A percentile compares a stretch with the other conserved stretches of the same genome.
Conservation (phyloP, 495 filamentous ascomycete species). For the Sabuloglossum arenarium region DNA sequence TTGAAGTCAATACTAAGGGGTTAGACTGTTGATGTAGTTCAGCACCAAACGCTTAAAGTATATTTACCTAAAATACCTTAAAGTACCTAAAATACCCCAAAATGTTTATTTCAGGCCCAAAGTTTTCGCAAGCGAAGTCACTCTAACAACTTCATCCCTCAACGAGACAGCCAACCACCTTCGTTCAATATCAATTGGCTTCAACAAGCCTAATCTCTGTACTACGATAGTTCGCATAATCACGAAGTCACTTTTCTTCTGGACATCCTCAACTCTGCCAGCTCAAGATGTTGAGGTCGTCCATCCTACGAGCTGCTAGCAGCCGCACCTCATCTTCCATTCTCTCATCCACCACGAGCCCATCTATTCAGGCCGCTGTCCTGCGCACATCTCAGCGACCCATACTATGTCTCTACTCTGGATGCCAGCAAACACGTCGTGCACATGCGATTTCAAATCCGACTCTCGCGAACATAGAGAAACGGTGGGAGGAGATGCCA, state of each 20-base stretch:
- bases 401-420: neutral
- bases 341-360: neutral
- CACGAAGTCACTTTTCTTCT: neutral
- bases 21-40: no score
- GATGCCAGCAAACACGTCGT: conserved; percentile 35
- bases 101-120: neutral
- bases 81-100: neutral
- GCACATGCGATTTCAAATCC: conserved; percentile 94
- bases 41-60: no score
- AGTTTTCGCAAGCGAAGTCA: neutral
- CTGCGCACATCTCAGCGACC: neutral
- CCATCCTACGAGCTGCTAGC: conserved; percentile 3
- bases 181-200: neutral
- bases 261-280: neutral
- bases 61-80: no score
- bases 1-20: no score
- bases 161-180: neutral
- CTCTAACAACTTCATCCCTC: neutral
- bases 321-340: neutral
- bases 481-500: conserved; percentile 93
- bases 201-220: neutral
- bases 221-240: neutral
- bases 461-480: conserved; percentile 93
- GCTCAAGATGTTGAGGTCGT: conserved; percentile 1
- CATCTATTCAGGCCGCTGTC: neutral